Conservation (phyloP, 208 protist species). For the Entamoeba invadens region DNA sequence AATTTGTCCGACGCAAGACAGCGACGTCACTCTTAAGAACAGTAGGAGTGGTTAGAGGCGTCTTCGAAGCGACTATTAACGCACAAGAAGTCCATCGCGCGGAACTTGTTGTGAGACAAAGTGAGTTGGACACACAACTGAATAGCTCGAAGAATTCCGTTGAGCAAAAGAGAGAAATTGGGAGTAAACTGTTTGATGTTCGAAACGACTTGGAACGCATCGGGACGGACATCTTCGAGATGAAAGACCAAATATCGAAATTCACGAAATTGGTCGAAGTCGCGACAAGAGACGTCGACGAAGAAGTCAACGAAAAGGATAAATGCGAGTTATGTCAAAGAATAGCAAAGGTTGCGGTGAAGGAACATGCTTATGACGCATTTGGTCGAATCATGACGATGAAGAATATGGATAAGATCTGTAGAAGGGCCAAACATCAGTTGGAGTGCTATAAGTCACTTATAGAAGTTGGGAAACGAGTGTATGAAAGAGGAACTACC, state of each 20-base stretch:
- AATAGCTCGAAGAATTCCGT: neutral
- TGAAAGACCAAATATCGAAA: neutral
- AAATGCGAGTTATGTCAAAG: neutral
- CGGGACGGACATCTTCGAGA: neutral
- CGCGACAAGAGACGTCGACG: neutral
- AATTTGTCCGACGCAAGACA: neutral
- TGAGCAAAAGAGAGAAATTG: neutral
- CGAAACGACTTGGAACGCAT: neutral
- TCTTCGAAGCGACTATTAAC: neutral
- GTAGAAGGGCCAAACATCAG: neutral
- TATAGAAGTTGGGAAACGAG: neutral
- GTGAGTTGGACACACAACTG: neutral
- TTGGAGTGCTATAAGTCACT: neutral
- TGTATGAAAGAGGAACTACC: neutral
- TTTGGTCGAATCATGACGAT: neutral
- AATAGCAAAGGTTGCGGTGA: neutral
- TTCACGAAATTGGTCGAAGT: neutral
- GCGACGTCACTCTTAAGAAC: neutral
- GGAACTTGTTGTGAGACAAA: neutral
- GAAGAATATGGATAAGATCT: neutral
- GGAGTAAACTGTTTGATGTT: neutral
- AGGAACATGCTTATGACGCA: neutral
- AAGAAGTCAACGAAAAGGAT: neutral
- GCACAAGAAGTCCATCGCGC: neutral
- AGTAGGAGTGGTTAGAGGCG: neutral